These are phyloP conservation scores for Phaseolus lunatus DNA, from an alignment of 306 rosid genomes.

Conservation along the genomic window DNA sequence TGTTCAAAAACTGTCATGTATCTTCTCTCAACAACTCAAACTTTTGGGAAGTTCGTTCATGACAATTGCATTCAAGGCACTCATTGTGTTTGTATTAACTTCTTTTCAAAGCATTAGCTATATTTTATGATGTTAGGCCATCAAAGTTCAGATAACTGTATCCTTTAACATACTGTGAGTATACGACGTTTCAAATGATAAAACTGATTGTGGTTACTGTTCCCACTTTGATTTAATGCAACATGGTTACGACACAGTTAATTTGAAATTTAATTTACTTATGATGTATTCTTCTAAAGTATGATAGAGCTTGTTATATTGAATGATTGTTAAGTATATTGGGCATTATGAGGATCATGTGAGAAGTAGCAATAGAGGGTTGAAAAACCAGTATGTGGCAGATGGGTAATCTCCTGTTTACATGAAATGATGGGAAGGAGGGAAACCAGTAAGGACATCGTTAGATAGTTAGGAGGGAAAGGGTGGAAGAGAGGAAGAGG, in stretches of 20 bases:
- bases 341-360: not conserved
- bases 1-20: not conserved
- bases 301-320: too few species aligned
- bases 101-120: not conserved
- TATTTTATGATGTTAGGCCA: too few species aligned
- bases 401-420: not conserved
- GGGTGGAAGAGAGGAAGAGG: not conserved
- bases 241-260: too few species aligned
- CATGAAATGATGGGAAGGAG: not conserved
- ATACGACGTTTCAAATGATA: too few species aligned
- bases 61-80: not conserved
- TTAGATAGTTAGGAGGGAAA: not conserved
- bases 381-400: not conserved
- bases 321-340: too few species aligned
- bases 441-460: too few species aligned
- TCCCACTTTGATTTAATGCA: too few species aligned
- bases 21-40: not conserved
- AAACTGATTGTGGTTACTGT: too few species aligned
- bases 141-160: too few species aligned
- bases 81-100: conserved; percentile 2
- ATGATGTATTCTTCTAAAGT: too few species aligned
- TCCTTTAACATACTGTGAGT: too few species aligned
- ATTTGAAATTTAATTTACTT: too few species aligned
- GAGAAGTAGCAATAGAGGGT: not conserved
- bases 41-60: not conserved